Percentiles rank a stretch among this genome's conserved stretches.
Evolutionary conservation across 2,329 filamentous ascomycete genomes (phyloP).

Genomic region (Ophiobolus disseminans): DNA sequence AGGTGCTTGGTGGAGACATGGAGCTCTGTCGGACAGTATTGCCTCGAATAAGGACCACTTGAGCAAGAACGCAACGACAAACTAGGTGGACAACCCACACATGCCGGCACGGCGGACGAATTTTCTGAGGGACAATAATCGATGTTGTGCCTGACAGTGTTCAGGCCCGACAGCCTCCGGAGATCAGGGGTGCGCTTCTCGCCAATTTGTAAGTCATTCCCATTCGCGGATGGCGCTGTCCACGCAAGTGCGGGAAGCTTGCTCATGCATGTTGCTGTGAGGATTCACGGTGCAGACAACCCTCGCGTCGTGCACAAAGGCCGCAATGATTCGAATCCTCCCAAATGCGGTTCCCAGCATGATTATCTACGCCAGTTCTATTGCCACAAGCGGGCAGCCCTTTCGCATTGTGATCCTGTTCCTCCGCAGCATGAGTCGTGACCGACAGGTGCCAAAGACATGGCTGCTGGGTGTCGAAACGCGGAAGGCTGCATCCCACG

Average conservation of each 20-base stretch:
- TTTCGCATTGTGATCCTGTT: slow-evolving; percentile 12
- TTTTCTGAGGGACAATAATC: slow-evolving; percentile 17
- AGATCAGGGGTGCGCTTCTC: slow-evolving; percentile 22
- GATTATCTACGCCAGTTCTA: slow-evolving; percentile 22
- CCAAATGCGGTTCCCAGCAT: slow-evolving; percentile 32
- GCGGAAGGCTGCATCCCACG: background rate
- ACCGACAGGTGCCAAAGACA: slow-evolving; percentile 16
- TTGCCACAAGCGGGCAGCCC: slow-evolving; percentile 31
- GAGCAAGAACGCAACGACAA: no score
- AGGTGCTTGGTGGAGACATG: slow-evolving; percentile 2
- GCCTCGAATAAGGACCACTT: no score
- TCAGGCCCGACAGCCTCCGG: slow-evolving; percentile 9
- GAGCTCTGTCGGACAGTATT: no score
- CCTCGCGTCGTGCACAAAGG: slow-evolving; percentile 36
- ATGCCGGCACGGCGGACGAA: background rate
- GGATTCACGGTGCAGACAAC: slow-evolving; percentile 36
- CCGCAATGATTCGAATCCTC: slow-evolving; percentile 31
- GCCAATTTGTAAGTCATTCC: slow-evolving; percentile 19
- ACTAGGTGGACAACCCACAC: no score
- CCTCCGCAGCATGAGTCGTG: slow-evolving; percentile 32
- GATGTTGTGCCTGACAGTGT: slow-evolving; percentile 14
- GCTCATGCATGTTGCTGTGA: slow-evolving; percentile 35
- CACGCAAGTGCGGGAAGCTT: slow-evolving; percentile 29
- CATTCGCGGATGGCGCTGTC: slow-evolving; percentile 28
- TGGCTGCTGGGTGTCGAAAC: slow-evolving; percentile 19